A percentile compares a stretch with the other conserved stretches of the same genome.
Evolutionary conservation across 345 rosid genomes (phyloP).

Genomic region (Eucalyptus curtisii): DNA sequence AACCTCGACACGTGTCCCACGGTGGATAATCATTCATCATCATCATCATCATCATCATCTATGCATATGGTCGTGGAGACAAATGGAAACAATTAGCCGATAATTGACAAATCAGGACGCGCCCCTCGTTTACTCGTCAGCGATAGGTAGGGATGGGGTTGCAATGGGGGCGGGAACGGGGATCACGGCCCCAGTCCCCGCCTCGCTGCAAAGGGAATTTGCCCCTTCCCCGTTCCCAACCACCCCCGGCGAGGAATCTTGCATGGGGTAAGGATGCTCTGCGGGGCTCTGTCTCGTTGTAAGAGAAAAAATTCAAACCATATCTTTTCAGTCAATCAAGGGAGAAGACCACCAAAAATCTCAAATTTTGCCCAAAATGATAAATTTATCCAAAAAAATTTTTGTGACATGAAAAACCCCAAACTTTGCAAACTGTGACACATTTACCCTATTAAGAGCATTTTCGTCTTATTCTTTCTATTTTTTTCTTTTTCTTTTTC

Average conservation of each 20-base stretch:
- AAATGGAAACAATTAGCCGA: not conserved
- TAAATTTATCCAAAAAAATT: no score
- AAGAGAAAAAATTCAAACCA: not conserved
- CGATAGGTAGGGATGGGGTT: not conserved
- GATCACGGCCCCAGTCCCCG: not conserved
- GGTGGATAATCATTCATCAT: not conserved
- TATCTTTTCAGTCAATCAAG: not conserved
- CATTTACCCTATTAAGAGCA: no score
- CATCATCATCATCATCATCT: not conserved
- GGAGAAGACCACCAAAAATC: no score
- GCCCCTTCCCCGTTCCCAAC: not conserved
- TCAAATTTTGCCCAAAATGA: no score
- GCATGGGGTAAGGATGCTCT: not conserved
- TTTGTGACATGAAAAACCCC: no score
- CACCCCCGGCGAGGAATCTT: not conserved
- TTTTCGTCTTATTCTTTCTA: no score
- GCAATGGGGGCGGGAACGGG: not conserved
- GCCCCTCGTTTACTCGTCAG: not conserved
- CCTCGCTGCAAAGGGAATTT: not conserved
- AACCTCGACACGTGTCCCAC: not conserved
- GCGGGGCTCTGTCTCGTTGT: not conserved
- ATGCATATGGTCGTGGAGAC: not conserved
- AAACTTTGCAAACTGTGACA: no score
- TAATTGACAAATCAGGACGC: not conserved
- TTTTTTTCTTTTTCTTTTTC: no score